These are phyloP conservation scores for Leccinum huronense DNA, from an alignment of 1,284 basidiomycete genomes.

Conservation along the genomic window DNA sequence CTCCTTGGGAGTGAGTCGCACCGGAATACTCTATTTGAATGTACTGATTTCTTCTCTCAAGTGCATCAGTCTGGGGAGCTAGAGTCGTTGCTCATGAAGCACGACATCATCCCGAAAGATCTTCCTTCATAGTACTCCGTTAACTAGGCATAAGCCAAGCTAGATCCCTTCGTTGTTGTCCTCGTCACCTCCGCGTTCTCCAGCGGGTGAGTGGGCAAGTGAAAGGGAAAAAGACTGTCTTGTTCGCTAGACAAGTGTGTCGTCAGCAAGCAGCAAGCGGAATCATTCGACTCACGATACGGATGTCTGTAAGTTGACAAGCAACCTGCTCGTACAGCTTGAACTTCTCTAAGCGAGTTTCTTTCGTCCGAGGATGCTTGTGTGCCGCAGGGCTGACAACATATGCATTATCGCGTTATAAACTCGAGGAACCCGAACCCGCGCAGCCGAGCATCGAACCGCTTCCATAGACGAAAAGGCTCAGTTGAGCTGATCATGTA, in stretches of 20 bases:
- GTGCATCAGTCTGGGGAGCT: conserved; percentile 98
- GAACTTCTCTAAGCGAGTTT: neutral
- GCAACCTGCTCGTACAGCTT: neutral
- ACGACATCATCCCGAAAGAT: conserved; percentile 56
- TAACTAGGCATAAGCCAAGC: neutral
- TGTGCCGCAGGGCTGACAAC: conserved; percentile 74
- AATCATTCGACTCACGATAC: neutral
- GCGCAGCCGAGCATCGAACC: conserved; percentile 80
- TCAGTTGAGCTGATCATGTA: conserved; percentile 83
- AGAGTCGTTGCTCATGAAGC: conserved; percentile 77
- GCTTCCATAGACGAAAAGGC: conserved; percentile 85
- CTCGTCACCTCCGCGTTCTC: neutral
- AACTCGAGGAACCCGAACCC: conserved; percentile 98
- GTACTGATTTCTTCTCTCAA: conserved; percentile 32
- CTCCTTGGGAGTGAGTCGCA: conserved; percentile 78
- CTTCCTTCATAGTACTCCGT: neutral
- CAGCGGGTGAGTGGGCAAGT: neutral
- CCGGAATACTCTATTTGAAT: neutral
- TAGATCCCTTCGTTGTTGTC: neutral
- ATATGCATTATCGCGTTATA: conserved; percentile 78
- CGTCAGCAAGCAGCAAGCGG: neutral
- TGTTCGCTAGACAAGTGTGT: neutral
- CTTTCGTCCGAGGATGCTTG: conserved; percentile 84
- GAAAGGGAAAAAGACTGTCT: neutral
- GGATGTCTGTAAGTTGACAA: neutral